phyloP scores from a whole-genome alignment of 495 filamentous ascomycete species.

The Aspergillus taichungensis region DNA sequence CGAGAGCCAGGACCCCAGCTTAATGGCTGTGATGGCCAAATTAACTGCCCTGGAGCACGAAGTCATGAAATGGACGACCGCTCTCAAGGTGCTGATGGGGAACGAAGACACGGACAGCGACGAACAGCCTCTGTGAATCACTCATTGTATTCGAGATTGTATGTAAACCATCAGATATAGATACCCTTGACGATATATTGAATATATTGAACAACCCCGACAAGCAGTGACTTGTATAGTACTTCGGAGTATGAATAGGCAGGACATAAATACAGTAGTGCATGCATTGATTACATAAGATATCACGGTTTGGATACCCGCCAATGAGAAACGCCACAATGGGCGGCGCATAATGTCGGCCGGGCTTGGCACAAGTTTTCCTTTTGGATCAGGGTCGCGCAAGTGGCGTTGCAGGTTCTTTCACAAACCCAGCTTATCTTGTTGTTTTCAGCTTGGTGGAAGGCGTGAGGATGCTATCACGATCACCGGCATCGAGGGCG shows the following conservation, averaged over 20 bases:
- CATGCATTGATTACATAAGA: slow-evolving; percentile 11
- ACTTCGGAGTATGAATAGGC: too few relatives aligned
- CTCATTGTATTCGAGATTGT: neutral
- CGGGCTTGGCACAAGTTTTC: slow-evolving; percentile 31
- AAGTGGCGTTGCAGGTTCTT: slow-evolving; percentile 15
- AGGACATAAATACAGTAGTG: neutral
- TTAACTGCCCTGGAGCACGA: slow-evolving; percentile 71
- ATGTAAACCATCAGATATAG: neutral
- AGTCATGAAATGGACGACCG: slow-evolving; percentile 55
- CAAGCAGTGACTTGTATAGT: neutral
- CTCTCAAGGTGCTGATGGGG: slow-evolving; percentile 76
- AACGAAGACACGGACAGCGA: slow-evolving; percentile 41
- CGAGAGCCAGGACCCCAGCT: slow-evolving; percentile 81
- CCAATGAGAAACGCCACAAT: slow-evolving; percentile 20
- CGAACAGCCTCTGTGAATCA: slow-evolving; percentile 1
- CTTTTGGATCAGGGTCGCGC: slow-evolving; percentile 7
- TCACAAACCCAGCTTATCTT: slow-evolving; percentile 2
- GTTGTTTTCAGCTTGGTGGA: slow-evolving; percentile 5
- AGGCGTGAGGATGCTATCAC: slow-evolving; percentile 26
- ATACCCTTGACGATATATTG: neutral
- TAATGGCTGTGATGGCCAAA: slow-evolving; percentile 84
- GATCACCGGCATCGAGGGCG: slow-evolving; percentile 22
- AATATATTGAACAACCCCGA: neutral
- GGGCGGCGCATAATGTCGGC: slow-evolving; percentile 19
- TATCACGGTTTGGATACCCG: too few relatives aligned